Evolutionary conservation across 345 rosid genomes (phyloP).

Genomic region (Eucalyptus tenuipes): DNA sequence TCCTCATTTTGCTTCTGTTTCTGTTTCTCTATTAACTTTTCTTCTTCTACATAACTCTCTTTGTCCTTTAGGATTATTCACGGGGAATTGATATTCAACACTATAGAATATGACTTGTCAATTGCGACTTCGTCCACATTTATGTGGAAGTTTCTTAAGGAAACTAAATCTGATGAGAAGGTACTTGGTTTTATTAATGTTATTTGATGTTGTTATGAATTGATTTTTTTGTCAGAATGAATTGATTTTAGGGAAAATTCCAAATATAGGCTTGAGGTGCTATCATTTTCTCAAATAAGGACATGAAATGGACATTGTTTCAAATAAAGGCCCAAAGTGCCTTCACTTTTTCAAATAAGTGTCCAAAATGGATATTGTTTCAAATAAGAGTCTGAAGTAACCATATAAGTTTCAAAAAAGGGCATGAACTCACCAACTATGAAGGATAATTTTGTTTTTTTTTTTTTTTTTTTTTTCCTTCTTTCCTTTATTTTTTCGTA

Average conservation of each 20-base stretch:
- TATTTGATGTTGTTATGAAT: not conserved
- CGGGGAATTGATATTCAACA: not conserved
- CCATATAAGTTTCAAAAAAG: too few relatives aligned
- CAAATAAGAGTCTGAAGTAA: fast-evolving
- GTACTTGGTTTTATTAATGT: not conserved
- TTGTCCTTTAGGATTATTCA: not conserved
- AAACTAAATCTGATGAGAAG: constrained; percentile 3
- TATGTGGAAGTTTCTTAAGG: not conserved
- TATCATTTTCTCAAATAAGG: fast-evolving
- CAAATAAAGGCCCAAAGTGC: fast-evolving
- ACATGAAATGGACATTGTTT: fast-evolving
- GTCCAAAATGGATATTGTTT: too few relatives aligned
- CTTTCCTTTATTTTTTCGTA: too few relatives aligned
- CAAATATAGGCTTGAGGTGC: too few relatives aligned
- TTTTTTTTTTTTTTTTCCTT: fast-evolving
- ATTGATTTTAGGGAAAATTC: too few relatives aligned
- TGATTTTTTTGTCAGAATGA: too few relatives aligned
- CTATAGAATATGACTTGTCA: not conserved
- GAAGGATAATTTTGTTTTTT: too few relatives aligned
- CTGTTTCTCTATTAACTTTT: not conserved
- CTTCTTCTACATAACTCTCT: not conserved
- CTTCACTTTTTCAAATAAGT: too few relatives aligned
- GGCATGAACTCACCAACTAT: fast-evolving
- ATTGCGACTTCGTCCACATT: not conserved
- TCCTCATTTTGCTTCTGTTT: not conserved